Evolutionary conservation across 495 filamentous ascomycete genomes (phyloP).

Genomic region (Talaromyces wortmannii): DNA sequence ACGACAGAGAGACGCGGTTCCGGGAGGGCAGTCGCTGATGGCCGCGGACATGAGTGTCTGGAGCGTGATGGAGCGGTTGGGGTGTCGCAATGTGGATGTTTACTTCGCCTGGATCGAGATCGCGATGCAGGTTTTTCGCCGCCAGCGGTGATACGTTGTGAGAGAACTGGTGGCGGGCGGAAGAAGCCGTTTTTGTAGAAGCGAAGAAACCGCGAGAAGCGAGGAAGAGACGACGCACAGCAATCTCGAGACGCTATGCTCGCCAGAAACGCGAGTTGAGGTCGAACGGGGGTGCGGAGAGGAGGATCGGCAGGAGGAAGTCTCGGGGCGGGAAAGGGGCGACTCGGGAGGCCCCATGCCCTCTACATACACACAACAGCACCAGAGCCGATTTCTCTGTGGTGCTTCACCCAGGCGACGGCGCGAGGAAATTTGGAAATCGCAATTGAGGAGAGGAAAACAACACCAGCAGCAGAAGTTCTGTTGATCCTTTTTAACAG

Average conservation of each 20-base stretch:
- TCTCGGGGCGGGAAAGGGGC: neutral
- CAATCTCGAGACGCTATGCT: too few relatives aligned
- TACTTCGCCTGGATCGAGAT: neutral
- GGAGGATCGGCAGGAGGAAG: neutral
- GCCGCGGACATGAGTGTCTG: conserved; percentile 13
- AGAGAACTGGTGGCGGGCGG: conserved; percentile 12
- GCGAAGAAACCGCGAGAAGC: conserved; percentile 6
- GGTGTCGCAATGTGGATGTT: conserved; percentile 4
- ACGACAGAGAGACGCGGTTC: conserved; percentile 12
- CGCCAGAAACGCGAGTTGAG: neutral
- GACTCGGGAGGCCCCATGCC: too few relatives aligned
- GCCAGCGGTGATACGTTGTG: conserved; percentile 23
- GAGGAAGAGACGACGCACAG: neutral
- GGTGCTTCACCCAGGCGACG: too few relatives aligned
- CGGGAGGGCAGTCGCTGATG: conserved; percentile 15
- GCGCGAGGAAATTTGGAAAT: too few relatives aligned
- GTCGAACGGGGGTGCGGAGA: neutral
- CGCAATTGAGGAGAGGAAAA: too few relatives aligned
- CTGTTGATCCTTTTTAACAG: too few relatives aligned
- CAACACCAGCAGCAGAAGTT: too few relatives aligned
- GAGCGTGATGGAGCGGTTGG: conserved; percentile 1
- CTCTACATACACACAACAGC: too few relatives aligned
- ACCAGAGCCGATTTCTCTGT: too few relatives aligned
- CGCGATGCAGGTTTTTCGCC: conserved; percentile 14
- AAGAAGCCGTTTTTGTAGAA: conserved; percentile 30